Evolutionary conservation across 1,284 basidiomycete genomes (phyloP), one percentile per base, ranked within the genome.

Genomic region (Moniliophthora roreri): DNA sequence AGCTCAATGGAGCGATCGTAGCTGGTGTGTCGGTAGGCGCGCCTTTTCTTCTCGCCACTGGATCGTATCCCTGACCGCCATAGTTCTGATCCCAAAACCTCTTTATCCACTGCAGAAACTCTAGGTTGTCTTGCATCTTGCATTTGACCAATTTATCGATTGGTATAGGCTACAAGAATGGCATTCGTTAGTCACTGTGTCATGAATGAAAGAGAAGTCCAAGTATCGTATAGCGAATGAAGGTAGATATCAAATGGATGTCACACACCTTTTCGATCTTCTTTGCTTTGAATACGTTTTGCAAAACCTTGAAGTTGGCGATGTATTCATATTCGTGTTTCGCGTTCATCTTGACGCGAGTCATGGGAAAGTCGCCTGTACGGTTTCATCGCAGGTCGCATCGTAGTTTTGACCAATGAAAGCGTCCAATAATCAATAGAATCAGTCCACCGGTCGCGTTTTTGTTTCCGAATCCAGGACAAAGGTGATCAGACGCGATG

Each of bases 121-220:
- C 97, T 62, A 99, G 87, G 72, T 99, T 99, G 73, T 99, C 97
- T 73, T 98, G 97, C 96, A 99, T 99, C 78, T 98, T 98, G 80
- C 96, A 99, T 74, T 96, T 96, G 45, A 95, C 85, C 50, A 99
- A 83, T 63, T 81, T 88, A 61, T 98, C 95, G 24, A 99, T 90
- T 1, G 84, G 91, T 66, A 99, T 95, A 13, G 96, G 95, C 93
- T 96, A 35, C 15, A 41, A 20, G 35, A 21, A 23, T 32, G 10
- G 23, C 5, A 41, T 26, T 20, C 15, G 50, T 24, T 13, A 28
- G 26, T 48, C 13, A 15, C 47, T 16, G 44, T 42, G 38, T 47
- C 35, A 50, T n/a, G 51, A 42, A 16, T 2, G 3, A 36, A 20
- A 34, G 18, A 23, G 44, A 38, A 50, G 34, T n/a, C n/a, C n/a